phyloP scores from a whole-genome alignment of 2,329 filamentous ascomycete species.

The Acephala macrosclerotiorum region DNA sequence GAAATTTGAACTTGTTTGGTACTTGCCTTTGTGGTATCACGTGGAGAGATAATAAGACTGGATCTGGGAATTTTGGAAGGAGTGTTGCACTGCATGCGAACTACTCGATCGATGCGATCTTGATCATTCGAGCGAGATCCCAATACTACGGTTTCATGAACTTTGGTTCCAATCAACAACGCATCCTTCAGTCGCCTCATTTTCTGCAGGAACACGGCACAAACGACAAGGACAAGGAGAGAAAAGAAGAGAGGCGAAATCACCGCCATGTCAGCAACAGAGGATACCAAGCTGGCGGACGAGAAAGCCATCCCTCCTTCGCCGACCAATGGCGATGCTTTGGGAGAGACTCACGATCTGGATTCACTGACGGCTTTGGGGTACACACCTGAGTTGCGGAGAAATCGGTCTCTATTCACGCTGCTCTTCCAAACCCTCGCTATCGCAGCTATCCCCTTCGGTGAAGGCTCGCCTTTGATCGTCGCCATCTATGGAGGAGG shows the following conservation, averaged over 20 bases:
- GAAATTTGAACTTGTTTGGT: conserved; percentile 3
- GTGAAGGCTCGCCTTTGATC: conserved; percentile 45
- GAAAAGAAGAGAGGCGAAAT: not conserved
- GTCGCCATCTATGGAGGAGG: conserved; percentile 48
- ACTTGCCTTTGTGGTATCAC: not conserved
- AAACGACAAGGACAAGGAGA: not conserved
- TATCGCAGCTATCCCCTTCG: conserved; percentile 66
- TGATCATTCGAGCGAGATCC: not conserved
- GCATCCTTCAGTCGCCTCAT: no score
- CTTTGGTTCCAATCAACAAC: no score
- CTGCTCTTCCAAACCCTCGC: conserved; percentile 67
- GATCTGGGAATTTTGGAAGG: not conserved
- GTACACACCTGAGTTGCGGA: conserved; percentile 63
- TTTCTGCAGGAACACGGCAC: not conserved
- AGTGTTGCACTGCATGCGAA: not conserved
- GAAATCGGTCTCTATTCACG: conserved; percentile 66
- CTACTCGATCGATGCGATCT: not conserved
- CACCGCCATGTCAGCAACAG: not conserved
- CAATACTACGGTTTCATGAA: no score
- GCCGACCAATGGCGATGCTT: conserved; percentile 13
- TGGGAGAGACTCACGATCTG: conserved; percentile 29
- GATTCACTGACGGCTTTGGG: conserved; percentile 50
- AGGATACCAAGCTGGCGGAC: conserved; percentile 18
- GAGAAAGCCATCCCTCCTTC: conserved; percentile 20
- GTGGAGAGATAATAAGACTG: not conserved